A percentile compares a stretch with the other conserved stretches of the same genome.
These are phyloP conservation scores for Tricholoma sp. DNA, from an alignment of 768 basidiomycete genomes.

Conservation along the genomic window DNA sequence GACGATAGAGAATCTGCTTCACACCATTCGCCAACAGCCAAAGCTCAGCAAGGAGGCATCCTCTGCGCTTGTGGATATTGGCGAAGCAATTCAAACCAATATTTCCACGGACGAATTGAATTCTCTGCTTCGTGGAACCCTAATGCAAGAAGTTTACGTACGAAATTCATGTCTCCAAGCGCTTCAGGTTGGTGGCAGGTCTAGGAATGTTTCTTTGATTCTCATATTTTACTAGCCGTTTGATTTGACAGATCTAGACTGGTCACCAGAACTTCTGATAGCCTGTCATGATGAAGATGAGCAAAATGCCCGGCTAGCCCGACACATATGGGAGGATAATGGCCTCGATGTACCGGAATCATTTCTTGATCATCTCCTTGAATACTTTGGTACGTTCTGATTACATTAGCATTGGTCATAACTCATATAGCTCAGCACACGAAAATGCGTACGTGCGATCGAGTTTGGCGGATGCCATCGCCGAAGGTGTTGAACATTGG, in stretches of 20 bases:
- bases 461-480: slow-evolving; percentile 66
- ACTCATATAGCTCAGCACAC: slow-evolving; percentile 48
- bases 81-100: slow-evolving; percentile 67
- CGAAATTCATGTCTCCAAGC: slow-evolving; percentile 88
- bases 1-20: slow-evolving; percentile 64
- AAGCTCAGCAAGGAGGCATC: slow-evolving; percentile 81
- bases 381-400: slow-evolving; percentile 57
- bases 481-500: slow-evolving; percentile 71
- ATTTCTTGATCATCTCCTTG: slow-evolving; percentile 52
- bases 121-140: slow-evolving; percentile 65
- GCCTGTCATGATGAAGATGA: slow-evolving; percentile 83
- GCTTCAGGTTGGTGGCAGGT: slow-evolving; percentile 57
- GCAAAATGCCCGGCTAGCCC: slow-evolving; percentile 80
- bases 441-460: slow-evolving; percentile 76
- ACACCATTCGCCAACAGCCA: slow-evolving; percentile 72
- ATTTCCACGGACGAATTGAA: slow-evolving; percentile 59
- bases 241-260: slow-evolving; percentile 91
- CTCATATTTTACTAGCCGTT: slow-evolving; percentile 57
- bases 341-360: slow-evolving; percentile 80
- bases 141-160: slow-evolving; percentile 84
- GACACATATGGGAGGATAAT: slow-evolving; percentile 91
- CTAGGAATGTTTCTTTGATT: background rate
- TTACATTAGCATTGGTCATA: background rate
- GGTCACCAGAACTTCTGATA: slow-evolving; percentile 86
- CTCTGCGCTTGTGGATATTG: slow-evolving; percentile 73